phyloP scores from a whole-genome alignment of 2,329 filamentous ascomycete species.

The Botrytis squamosa region DNA sequence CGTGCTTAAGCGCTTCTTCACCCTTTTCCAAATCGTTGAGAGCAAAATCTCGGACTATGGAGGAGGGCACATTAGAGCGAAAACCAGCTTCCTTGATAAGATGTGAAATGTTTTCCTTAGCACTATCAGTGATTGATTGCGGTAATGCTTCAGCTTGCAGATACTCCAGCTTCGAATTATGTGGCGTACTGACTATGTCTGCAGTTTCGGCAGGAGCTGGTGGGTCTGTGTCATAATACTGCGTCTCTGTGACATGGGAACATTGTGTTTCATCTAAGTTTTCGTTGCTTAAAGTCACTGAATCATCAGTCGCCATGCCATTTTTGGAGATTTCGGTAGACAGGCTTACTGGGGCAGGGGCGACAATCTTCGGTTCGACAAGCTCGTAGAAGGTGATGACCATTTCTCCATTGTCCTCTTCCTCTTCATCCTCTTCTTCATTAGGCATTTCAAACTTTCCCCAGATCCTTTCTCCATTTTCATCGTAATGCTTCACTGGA shows the following conservation, averaged over 20 bases:
- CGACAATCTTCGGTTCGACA: constrained; percentile 65
- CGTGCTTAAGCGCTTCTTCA: constrained; percentile 30
- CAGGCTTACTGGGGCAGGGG: constrained; percentile 40
- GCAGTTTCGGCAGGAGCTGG: neutral
- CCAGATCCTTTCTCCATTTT: constrained; percentile 71
- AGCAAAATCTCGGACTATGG: constrained; percentile 36
- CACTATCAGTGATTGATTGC: constrained; percentile 31
- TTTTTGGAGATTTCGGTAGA: constrained; percentile 16
- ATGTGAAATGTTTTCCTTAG: constrained; percentile 44
- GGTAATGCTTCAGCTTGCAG: constrained; percentile 32
- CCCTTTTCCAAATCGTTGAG: constrained; percentile 34
- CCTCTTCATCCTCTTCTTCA: constrained; percentile 55
- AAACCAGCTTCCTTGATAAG: constrained; percentile 51
- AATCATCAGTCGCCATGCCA: constrained; percentile 18
- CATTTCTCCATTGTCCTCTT: constrained; percentile 60
- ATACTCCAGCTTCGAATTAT: constrained; percentile 4
- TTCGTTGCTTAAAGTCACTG: constrained; percentile 14
- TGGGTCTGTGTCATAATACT: constrained; percentile 26
- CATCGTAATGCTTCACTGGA: constrained; percentile 60
- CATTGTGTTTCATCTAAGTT: constrained; percentile 27
- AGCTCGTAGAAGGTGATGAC: constrained; percentile 61
- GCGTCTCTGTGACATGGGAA: constrained; percentile 36
- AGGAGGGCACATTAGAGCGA: constrained; percentile 46
- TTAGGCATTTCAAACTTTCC: constrained; percentile 74
- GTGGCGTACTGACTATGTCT: neutral